Base-by-base conservation (phyloP, 192 early-diverging fungal genomes). In the Coemansia sp. region DNA sequence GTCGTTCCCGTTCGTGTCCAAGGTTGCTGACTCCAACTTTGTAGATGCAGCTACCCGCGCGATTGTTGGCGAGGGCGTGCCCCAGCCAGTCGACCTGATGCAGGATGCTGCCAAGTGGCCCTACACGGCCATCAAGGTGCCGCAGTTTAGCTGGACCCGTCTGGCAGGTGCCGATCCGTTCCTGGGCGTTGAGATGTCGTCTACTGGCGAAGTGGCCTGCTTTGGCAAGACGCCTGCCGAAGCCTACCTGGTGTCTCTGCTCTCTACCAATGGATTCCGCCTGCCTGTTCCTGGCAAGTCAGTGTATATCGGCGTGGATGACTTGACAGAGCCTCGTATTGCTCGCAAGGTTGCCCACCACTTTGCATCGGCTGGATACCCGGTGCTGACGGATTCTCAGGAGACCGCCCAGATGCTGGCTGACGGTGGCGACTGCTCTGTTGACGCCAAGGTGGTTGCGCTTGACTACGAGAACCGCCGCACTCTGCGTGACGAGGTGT, bases 131-230 rank as follows among this genome's bases (percentile, higher is more conserved):
- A 84, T 98, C 66, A 97, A 99, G 82, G 96, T 96, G 14, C 94
- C 95, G 30, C 94, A 97, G 82, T 99, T 99, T 78, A 90, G 88
- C 56, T 97, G 94, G 85, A 90, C 87, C 60, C 90, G 95, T 61
- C 81, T 97, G 30, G 85, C 87, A 36, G 96, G 94, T 20, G 95
- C 96, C 39, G 96, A 99, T 78, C 96, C 96, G 43, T 86, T 99
- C 62, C 79, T 99, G 44, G 96, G 96, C 64, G 95, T 99, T 5
- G 96, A 97, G 81, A 99, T 97, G 95, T 94, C 96, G 20, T 97
- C 95, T 3, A 99, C 96, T 3, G 96, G 96, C 68, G 96, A 97
- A 82, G 96, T 99, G 21, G 96, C 96, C 6, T 95, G 94, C 79
- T 98, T 98, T 63, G 96, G 96, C 19, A 79, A 80, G 26, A 87